phyloP scores from a whole-genome alignment of 495 filamentous ascomycete genomes.

The Durotheca rogersii region DNA sequence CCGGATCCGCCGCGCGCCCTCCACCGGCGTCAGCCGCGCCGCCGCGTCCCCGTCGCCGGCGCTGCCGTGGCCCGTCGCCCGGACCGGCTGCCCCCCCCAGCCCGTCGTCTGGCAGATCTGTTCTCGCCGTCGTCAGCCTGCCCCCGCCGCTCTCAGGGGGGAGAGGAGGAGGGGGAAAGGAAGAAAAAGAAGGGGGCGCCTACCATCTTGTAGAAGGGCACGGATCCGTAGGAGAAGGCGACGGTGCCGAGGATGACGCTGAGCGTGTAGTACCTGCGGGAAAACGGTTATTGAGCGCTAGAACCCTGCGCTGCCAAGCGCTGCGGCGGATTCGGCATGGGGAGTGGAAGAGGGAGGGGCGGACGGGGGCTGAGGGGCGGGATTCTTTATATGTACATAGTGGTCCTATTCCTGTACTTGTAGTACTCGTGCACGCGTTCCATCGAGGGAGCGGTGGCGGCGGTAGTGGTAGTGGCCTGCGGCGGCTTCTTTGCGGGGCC shows the following conservation, averaged over 20 bases:
- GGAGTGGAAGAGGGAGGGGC: too few relatives aligned
- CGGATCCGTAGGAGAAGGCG: conserved; percentile 90
- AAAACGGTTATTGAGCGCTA: conserved; percentile 19
- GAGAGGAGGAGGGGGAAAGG: conserved; percentile 3
- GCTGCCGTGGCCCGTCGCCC: conserved; percentile 68
- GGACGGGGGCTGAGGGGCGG: not conserved
- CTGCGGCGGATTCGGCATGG: too few relatives aligned
- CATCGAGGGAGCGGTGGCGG: conserved; percentile 47
- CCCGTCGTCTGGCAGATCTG: conserved; percentile 96
- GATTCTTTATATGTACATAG: conserved; percentile 44
- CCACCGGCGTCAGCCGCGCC: conserved; percentile 75
- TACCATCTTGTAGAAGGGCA: conserved; percentile 98
- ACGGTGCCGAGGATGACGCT: conserved; percentile 88
- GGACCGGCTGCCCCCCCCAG: conserved; percentile 90
- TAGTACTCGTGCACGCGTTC: conserved; percentile 57
- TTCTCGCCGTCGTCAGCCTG: not conserved
- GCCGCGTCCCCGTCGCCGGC: conserved; percentile 63
- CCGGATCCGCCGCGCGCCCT: conserved; percentile 76
- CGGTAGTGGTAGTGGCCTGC: not conserved
- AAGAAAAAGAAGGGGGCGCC: not conserved
- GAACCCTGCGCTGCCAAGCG: too few relatives aligned
- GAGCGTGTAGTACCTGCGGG: conserved; percentile 75
- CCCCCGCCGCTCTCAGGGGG: too few relatives aligned
- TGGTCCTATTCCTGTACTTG: conserved; percentile 58
- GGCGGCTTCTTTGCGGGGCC: conserved; percentile 21